These are phyloP conservation scores for Fusarium pilosicola DNA, from an alignment of 2,329 filamentous ascomycete species.

Conservation along the genomic window DNA sequence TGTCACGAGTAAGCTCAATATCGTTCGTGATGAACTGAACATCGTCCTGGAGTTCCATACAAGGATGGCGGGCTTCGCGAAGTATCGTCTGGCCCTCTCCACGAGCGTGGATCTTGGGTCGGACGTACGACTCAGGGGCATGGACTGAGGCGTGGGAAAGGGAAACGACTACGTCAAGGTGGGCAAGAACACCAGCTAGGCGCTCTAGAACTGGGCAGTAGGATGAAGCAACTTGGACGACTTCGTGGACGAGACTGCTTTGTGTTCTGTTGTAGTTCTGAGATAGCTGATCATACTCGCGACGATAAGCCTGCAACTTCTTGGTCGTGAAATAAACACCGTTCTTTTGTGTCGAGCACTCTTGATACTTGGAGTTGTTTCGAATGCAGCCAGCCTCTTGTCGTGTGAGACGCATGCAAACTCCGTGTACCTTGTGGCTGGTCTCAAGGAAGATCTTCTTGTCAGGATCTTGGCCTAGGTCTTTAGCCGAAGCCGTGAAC, in stretches of 20 bases:
- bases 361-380: constrained; percentile 88
- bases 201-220: constrained; percentile 94
- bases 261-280: constrained; percentile 97
- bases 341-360: constrained; percentile 98
- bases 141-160: constrained; percentile 94
- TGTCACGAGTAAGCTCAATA: constrained; percentile 79
- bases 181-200: constrained; percentile 86
- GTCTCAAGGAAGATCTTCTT: constrained; percentile 96
- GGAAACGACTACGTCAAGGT: constrained; percentile 93
- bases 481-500: constrained; percentile 78
- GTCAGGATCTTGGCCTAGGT: constrained; percentile 91
- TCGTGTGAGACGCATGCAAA: constrained; percentile 93
- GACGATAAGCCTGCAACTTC: constrained; percentile 79
- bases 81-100: constrained; percentile 89
- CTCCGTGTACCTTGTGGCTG: constrained; percentile 94
- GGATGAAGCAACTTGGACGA: constrained; percentile 91
- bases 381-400: constrained; percentile 93
- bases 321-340: constrained; percentile 97
- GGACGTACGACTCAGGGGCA: constrained; percentile 89
- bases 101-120: constrained; percentile 88
- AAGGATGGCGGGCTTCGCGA: constrained; percentile 94
- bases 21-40: constrained; percentile 99
- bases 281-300: constrained; percentile 93
- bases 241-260: constrained; percentile 88
- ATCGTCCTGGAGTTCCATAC: constrained; percentile 98